These are phyloP conservation scores for Fusarium udum DNA, from an alignment of 2,329 filamentous ascomycete species.

Conservation along the genomic window DNA sequence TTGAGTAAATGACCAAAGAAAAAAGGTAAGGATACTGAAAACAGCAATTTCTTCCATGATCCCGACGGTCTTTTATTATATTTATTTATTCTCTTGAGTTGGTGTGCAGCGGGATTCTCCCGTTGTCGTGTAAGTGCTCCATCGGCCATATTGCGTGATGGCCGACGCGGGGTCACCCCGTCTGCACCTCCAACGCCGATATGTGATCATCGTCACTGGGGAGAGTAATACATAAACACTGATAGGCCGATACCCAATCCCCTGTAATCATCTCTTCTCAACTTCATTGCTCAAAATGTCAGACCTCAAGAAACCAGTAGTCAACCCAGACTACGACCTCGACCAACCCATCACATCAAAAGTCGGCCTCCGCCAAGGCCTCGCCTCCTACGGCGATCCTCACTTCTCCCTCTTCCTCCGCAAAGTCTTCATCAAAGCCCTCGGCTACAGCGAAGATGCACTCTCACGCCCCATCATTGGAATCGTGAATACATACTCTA, in stretches of 20 bases:
- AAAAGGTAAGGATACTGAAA: not conserved
- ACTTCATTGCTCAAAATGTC: conserved; percentile 17
- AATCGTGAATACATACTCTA: conserved; percentile 77
- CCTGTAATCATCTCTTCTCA: not conserved
- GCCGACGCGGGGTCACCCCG: conserved; percentile 35
- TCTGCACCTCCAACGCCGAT: conserved; percentile 1
- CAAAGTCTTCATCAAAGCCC: conserved; percentile 80
- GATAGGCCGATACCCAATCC: conserved; percentile 23
- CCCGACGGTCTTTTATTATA: not conserved
- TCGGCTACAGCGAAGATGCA: conserved; percentile 77
- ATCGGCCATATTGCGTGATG: conserved; percentile 31
- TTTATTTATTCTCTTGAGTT: not conserved
- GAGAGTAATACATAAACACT: conserved; percentile 36
- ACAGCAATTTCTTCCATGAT: rapidly evolving
- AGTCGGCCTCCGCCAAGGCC: conserved; percentile 68
- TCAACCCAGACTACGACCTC: conserved; percentile 69
- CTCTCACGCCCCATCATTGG: conserved; percentile 77
- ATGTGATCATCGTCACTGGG: conserved; percentile 20
- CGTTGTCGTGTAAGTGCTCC: conserved; percentile 12
- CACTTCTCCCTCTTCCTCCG: conserved; percentile 80
- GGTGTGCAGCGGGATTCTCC: not conserved
- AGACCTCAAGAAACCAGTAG: not conserved
- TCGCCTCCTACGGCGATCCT: conserved; percentile 76
- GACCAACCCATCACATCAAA: conserved; percentile 59
- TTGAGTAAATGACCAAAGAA: rapidly evolving